Conservation (phyloP, 2,329 filamentous ascomycete genomes). For the Fusarium sp. region DNA sequence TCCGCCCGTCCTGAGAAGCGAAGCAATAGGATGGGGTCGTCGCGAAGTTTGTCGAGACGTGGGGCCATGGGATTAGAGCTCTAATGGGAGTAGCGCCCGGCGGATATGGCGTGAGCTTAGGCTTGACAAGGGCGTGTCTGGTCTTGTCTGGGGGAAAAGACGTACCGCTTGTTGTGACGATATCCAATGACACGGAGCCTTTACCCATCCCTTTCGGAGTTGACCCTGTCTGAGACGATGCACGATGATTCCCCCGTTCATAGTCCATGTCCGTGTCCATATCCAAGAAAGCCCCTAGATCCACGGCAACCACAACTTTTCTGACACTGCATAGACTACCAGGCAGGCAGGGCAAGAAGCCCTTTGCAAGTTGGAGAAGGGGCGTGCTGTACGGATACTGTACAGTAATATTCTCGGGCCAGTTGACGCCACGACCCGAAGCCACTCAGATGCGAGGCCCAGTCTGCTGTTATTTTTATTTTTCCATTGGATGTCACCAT, state of each 20-base stretch:
- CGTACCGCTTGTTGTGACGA: slow-evolving; percentile 13
- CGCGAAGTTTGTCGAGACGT: slow-evolving; percentile 40
- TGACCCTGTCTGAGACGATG: slow-evolving; percentile 37
- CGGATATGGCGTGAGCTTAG: slow-evolving; percentile 47
- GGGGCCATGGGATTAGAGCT: slow-evolving; percentile 44
- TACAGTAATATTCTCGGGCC: slow-evolving; percentile 22
- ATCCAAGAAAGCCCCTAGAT: slow-evolving; percentile 21
- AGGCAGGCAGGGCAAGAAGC: slow-evolving; percentile 19
- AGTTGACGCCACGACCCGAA: slow-evolving; percentile 38
- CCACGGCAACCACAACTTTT: slow-evolving; percentile 37
- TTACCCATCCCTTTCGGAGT: slow-evolving; percentile 27
- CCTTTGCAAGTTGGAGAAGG: slow-evolving; percentile 8
- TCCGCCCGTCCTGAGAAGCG: slow-evolving; percentile 17
- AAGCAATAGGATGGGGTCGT: slow-evolving; percentile 39
- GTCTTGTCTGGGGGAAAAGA: slow-evolving; percentile 41
- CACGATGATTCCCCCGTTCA: slow-evolving; percentile 23
- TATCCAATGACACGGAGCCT: slow-evolving; percentile 30
- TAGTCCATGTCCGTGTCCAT: slow-evolving; percentile 32
- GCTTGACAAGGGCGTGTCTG: slow-evolving; percentile 34
- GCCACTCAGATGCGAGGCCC: slow-evolving; percentile 28
- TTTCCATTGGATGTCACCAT: slow-evolving; percentile 32
- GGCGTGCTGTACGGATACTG: slow-evolving; percentile 13
- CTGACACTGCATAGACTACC: slow-evolving; percentile 3
- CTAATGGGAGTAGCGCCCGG: slow-evolving; percentile 45
- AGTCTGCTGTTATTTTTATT: slow-evolving; percentile 37